These are phyloP conservation scores for Colletotrichum gigasporum DNA, from an alignment of 2,329 filamentous ascomycete genomes.

Conservation along the genomic window DNA sequence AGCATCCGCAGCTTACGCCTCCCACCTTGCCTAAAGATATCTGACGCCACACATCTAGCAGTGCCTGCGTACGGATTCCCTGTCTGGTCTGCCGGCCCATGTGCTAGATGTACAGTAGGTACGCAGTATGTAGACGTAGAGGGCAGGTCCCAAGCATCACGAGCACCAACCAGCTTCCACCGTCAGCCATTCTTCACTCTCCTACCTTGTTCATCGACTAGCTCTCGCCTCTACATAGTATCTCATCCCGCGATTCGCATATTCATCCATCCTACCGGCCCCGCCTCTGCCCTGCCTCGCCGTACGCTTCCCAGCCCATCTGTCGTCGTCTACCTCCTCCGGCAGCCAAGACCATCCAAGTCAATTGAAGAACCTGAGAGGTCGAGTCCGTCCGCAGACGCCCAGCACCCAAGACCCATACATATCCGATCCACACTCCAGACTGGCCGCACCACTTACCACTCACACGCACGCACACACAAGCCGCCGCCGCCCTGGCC, in stretches of 20 bases:
- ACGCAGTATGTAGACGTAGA: too few species aligned
- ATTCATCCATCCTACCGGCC: too few species aligned
- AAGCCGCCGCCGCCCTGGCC: slow-evolving; percentile 13
- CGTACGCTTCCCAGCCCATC: background rate
- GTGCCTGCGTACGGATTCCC: too few species aligned
- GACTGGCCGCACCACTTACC: background rate
- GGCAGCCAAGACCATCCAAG: slow-evolving; percentile 7
- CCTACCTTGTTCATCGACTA: background rate
- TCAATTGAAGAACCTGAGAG: slow-evolving; percentile 1
- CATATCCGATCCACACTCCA: slow-evolving; percentile 19
- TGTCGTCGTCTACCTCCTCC: slow-evolving; percentile 11
- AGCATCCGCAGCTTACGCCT: too few species aligned
- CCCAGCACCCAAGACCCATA: slow-evolving; percentile 6
- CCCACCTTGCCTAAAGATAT: too few species aligned
- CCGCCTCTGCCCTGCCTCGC: too few species aligned
- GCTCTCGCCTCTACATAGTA: background rate
- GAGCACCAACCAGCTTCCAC: background rate
- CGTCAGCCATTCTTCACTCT: background rate
- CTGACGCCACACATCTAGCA: too few species aligned
- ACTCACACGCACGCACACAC: slow-evolving; percentile 1
- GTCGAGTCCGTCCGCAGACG: slow-evolving; percentile 19
- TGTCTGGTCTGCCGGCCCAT: too few species aligned
- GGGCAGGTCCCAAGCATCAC: background rate
- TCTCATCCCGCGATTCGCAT: background rate
- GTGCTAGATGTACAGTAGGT: too few species aligned